These are phyloP conservation scores for Parmales sp. DNA, from an alignment of 108 stramenopile species.

Conservation along the genomic window DNA sequence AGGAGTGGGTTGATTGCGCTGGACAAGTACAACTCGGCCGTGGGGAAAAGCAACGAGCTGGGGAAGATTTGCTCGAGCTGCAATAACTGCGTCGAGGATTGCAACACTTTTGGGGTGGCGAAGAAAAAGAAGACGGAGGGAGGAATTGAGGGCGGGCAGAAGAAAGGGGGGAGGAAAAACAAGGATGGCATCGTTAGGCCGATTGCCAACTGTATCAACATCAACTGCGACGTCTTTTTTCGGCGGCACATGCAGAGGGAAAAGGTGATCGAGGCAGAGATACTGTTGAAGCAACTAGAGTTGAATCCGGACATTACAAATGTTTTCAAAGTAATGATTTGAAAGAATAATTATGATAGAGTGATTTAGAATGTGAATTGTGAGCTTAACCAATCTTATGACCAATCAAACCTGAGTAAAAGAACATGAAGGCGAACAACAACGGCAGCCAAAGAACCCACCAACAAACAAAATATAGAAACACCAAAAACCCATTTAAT, in stretches of 20 bases:
- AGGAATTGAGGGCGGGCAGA: background rate
- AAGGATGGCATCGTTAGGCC: background rate
- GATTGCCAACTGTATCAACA: background rate
- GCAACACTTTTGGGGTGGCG: slow-evolving; percentile 44
- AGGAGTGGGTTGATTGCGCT: slow-evolving; percentile 35
- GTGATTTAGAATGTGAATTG: no score
- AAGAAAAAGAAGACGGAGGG: background rate
- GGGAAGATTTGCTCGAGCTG: slow-evolving; percentile 57
- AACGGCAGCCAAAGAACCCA: no score
- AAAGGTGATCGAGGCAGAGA: background rate
- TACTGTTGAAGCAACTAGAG: background rate
- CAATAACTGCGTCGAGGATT: slow-evolving; percentile 57
- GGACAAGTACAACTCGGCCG: slow-evolving; percentile 36
- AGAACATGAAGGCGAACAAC: no score
- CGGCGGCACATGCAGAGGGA: background rate
- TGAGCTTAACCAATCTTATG: no score
- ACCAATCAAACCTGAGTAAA: no score
- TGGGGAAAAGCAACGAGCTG: slow-evolving; percentile 34
- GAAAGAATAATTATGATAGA: no score
- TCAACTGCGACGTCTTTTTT: background rate
- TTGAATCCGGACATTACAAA: no score
- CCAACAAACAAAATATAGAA: no score
- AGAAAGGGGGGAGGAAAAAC: background rate
- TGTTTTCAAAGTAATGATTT: no score
- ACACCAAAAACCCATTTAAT: no score